These are phyloP conservation scores for Lodderomyces metapsilosis DNA, from an alignment of 1,139 yeast genomes.

Conservation along the genomic window DNA sequence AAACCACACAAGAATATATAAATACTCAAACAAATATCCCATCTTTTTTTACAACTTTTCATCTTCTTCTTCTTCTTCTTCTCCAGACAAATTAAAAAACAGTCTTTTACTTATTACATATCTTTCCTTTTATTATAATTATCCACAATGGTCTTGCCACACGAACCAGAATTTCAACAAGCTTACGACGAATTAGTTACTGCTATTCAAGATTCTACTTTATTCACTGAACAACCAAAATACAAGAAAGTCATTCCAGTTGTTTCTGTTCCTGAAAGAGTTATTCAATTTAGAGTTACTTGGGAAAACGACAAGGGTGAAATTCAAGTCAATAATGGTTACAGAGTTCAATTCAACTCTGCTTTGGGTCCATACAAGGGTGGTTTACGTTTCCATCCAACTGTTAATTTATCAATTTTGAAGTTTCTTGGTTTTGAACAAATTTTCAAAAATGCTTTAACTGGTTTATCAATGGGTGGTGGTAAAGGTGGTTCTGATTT, in stretches of 20 bases:
- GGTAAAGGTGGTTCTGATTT: conserved; percentile 99
- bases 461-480: conserved; percentile 98
- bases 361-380: conserved; percentile 99
- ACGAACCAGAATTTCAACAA: conserved; percentile 98
- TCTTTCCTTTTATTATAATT: no score
- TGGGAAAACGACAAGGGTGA: conserved; percentile 97
- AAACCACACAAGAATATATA: background rate
- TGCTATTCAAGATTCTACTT: conserved; percentile 87
- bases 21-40: background rate
- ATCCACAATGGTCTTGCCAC: conserved; percentile 50
- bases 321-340: conserved; percentile 93
- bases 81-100: background rate
- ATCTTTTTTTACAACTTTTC: background rate
- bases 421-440: conserved; percentile 98
- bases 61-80: background rate
- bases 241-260: conserved; percentile 87
- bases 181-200: conserved; percentile 92
- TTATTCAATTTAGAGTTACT: conserved; percentile 92
- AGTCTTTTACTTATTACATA: background rate
- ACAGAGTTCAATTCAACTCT: conserved; percentile 97
- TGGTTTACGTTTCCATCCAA: conserved; percentile 96
- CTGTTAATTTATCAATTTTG: conserved; percentile 90
- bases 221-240: conserved; percentile 86
- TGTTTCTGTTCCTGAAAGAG: conserved; percentile 92
- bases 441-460: conserved; percentile 95